These are phyloP conservation scores for Ceratocystis ficicola DNA, from an alignment of 2,329 filamentous ascomycete species.

Conservation along the genomic window DNA sequence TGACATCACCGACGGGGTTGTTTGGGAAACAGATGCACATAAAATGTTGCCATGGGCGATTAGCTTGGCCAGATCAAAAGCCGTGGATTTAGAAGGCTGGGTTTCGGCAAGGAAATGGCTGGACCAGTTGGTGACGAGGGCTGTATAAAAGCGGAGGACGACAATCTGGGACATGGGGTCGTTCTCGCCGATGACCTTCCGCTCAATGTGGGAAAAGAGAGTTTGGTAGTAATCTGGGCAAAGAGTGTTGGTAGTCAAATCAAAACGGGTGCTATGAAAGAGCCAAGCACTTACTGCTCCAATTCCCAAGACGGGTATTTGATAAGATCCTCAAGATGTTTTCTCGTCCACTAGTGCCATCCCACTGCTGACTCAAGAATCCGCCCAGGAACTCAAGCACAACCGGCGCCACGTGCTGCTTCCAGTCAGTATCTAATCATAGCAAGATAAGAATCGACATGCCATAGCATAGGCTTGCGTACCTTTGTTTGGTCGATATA, in stretches of 20 bases:
- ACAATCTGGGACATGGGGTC: constrained; percentile 41
- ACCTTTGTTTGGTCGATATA: constrained; percentile 49
- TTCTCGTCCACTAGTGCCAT: constrained; percentile 43
- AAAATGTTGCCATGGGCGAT: constrained; percentile 43
- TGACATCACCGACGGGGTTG: constrained; percentile 33
- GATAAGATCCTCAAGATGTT: constrained; percentile 47
- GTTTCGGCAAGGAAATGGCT: constrained; percentile 34
- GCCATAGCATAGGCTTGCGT: constrained; percentile 23
- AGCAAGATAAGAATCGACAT: not conserved
- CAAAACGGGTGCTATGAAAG: not conserved
- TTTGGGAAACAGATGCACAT: constrained; percentile 48
- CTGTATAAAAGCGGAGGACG: constrained; percentile 56
- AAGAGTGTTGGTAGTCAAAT: constrained; percentile 34
- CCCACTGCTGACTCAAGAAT: constrained; percentile 47
- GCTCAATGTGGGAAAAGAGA: constrained; percentile 43
- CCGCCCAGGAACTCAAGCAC: constrained; percentile 39
- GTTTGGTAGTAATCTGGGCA: constrained; percentile 38
- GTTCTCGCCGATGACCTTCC: constrained; percentile 36
- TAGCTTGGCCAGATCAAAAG: constrained; percentile 33
- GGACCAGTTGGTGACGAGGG: constrained; percentile 51
- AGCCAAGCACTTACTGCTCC: constrained; percentile 37
- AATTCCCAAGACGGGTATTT: constrained; percentile 43
- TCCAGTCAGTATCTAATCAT: not conserved
- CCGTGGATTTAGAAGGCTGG: constrained; percentile 30
- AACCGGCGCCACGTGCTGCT: constrained; percentile 37